Percentiles rank a stretch among this genome's conserved stretches.
Conservation (phyloP, 441 rosid species). For the Pelargonium fulgidum region DNA sequence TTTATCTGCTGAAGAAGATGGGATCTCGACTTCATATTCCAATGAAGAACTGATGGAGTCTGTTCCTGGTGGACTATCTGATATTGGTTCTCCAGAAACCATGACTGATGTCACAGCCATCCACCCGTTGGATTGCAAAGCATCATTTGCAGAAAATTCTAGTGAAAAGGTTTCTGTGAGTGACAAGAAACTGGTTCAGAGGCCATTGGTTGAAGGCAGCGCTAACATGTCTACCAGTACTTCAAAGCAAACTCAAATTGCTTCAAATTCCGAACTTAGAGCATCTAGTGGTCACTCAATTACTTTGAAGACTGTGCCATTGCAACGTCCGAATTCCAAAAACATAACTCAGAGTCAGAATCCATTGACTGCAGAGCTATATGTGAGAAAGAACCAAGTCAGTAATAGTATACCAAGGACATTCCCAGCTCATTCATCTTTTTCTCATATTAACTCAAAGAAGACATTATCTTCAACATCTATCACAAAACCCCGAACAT, state of each 20-base stretch:
- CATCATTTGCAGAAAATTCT: conserved; percentile 27
- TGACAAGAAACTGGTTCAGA: conserved; percentile 29
- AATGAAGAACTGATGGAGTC: conserved; percentile 31
- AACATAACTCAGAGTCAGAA: background rate
- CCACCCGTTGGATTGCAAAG: conserved; percentile 17
- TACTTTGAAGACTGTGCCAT: conserved; percentile 1
- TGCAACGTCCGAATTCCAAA: background rate
- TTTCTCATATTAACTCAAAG: conserved; percentile 3
- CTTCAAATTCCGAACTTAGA: background rate
- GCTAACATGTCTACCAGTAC: conserved; percentile 24
- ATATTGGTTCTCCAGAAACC: conserved; percentile 36
- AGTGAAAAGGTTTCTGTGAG: conserved; percentile 29
- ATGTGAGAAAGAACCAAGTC: conserved; percentile 4
- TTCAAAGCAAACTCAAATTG: background rate
- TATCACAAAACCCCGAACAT: conserved; percentile 27
- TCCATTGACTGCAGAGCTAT: background rate
- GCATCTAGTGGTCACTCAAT: conserved; percentile 4
- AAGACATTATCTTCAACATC: conserved; percentile 5
- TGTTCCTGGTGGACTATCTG: conserved; percentile 33
- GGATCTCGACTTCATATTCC: conserved; percentile 31
- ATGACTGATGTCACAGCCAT: conserved; percentile 21
- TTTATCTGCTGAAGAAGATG: conserved; percentile 29
- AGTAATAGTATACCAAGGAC: conserved; percentile 5
- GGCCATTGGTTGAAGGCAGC: conserved; percentile 28
- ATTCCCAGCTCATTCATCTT: background rate